phyloP scores from a whole-genome alignment of 1,284 basidiomycete genomes.

The Hypsizygus ulmarius region DNA sequence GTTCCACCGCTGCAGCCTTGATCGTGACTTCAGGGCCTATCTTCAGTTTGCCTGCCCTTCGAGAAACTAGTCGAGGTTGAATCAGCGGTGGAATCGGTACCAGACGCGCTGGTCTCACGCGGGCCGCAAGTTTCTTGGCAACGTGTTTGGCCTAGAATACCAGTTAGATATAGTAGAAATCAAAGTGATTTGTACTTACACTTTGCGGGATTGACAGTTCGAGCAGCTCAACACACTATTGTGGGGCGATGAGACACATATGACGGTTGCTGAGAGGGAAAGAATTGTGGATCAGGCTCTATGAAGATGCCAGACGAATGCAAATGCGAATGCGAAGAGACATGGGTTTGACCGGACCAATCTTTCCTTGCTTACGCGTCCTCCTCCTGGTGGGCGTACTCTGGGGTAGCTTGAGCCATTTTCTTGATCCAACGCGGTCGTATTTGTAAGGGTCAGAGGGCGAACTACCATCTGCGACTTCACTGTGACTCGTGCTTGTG shows the following conservation, averaged over 20 bases:
- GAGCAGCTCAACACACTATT: constrained; percentile 79
- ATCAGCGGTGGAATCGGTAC: constrained; percentile 68
- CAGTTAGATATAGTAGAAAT: constrained; percentile 9
- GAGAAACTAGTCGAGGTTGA: constrained; percentile 33
- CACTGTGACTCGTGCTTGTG: constrained; percentile 81
- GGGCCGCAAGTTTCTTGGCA: constrained; percentile 82
- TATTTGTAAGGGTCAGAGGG: constrained; percentile 63
- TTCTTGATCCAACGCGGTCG: constrained; percentile 78
- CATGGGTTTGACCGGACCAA: constrained; percentile 46
- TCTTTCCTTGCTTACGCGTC: constrained; percentile 83
- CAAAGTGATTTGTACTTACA: constrained; percentile 33
- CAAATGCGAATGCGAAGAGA: constrained; percentile 7
- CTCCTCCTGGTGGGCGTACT: constrained; percentile 81
- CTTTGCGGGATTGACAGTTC: constrained; percentile 83
- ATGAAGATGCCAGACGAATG: constrained; percentile 22
- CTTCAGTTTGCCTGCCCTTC: constrained; percentile 55
- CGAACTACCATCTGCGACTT: constrained; percentile 69
- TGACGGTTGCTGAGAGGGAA: constrained; percentile 63
- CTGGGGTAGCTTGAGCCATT: constrained; percentile 74
- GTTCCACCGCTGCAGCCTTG: constrained; percentile 73
- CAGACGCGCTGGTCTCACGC: constrained; percentile 74
- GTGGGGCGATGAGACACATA: constrained; percentile 76
- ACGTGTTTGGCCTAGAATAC: constrained; percentile 74
- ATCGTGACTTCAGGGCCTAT: constrained; percentile 82
- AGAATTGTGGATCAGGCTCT: constrained; percentile 72